These are phyloP conservation scores for Chondrus crispus DNA, from an alignment of 23 red algal genomes.

Conservation along the genomic window DNA sequence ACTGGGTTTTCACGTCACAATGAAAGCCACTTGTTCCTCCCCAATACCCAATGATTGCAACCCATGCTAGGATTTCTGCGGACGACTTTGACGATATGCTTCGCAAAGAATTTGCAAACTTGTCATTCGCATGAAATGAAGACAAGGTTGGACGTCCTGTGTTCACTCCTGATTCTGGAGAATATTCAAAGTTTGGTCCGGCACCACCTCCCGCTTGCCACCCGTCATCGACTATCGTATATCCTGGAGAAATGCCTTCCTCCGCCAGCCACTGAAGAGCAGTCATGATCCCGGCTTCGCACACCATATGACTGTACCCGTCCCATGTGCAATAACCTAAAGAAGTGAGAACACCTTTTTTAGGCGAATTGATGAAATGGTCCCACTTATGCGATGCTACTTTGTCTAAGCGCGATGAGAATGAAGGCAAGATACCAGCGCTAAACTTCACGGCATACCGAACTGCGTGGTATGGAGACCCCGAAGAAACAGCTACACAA, in stretches of 20 bases:
- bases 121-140: conserved; percentile 39
- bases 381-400: background rate
- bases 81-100: background rate
- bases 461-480: background rate
- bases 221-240: conserved; percentile 68
- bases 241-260: conserved; percentile 15
- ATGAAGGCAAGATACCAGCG: background rate
- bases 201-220: conserved; percentile 51
- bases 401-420: conserved; percentile 20
- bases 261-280: background rate
- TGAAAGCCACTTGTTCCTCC: conserved; percentile 23
- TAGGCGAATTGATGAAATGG: background rate
- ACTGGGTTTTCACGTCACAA: conserved; percentile 14
- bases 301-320: conserved; percentile 20
- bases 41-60: conserved; percentile 64
- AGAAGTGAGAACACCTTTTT: background rate
- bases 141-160: conserved; percentile 2
- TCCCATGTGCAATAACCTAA: conserved; percentile 71
- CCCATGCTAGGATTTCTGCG: conserved; percentile 32
- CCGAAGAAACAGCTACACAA: background rate
- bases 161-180: background rate
- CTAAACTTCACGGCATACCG: background rate
- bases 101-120: conserved; percentile 33
- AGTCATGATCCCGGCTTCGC: background rate
- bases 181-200: conserved; percentile 25